phyloP scores from a whole-genome alignment of 257 asterid species.

The Capsicum chinense region DNA sequence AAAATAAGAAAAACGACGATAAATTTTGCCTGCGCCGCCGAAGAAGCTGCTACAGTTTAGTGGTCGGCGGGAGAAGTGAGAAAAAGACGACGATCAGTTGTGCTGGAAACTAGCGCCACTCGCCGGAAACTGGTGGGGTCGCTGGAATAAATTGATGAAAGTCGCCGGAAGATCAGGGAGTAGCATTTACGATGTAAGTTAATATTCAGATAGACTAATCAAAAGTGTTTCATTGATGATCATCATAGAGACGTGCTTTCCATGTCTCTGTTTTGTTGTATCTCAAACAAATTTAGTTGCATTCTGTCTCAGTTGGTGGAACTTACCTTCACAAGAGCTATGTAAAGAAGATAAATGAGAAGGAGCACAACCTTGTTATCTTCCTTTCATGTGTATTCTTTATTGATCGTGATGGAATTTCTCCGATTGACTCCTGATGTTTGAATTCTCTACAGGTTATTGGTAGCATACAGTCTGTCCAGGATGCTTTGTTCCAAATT shows the following conservation, averaged over 20 bases:
- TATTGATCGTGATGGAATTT: neutral
- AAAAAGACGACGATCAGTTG: no score
- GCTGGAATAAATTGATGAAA: no score
- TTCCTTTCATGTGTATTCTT: neutral
- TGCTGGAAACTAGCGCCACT: no score
- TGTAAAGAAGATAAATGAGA: conserved; percentile 16
- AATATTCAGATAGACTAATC: neutral
- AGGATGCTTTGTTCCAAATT: conserved; percentile 36
- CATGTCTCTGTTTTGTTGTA: neutral
- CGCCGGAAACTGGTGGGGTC: no score
- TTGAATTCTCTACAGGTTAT: conserved; percentile 31
- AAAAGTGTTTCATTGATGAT: neutral
- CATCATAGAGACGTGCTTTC: neutral
- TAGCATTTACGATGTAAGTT: neutral
- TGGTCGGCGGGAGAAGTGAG: no score
- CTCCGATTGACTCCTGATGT: conserved; percentile 16
- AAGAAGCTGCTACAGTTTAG: no score
- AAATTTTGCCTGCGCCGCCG: no score
- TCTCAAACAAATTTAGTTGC: neutral
- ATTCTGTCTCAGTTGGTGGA: conserved; percentile 12
- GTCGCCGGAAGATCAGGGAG: neutral
- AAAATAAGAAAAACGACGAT: no score
- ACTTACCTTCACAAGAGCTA: neutral
- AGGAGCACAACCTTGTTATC: neutral
- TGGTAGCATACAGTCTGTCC: conserved; percentile 42